Base-by-base conservation (phyloP, 164 flowering plant species). In the Litsea cubeba region DNA sequence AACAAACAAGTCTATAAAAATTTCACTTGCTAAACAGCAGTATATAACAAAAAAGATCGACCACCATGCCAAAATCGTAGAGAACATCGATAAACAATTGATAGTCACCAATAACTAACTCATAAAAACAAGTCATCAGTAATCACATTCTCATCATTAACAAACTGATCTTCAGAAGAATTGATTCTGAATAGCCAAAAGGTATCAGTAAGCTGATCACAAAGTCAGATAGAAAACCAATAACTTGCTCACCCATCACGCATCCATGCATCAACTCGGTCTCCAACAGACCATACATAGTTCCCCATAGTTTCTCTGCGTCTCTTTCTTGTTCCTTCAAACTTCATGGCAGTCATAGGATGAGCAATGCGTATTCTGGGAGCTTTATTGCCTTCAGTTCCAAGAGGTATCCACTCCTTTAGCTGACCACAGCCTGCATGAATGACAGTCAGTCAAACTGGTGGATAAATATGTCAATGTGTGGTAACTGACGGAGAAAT, bases 221-320 rank as follows among this genome's bases (percentile, higher is more conserved):
- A 40, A 40, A 40, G 46, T 40, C 46, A 40, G 46, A 40, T 40
- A 7, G 46, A 40, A 40, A 40, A 40, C 46, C 46, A 40, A 40
- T 40, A 40, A 40, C 22, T 35, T 32, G 49, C 86, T 74, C 83
- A 96, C 99, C 98, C 82, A 76, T 90, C 82, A 70, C 78, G 84
- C 22, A 91, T 79, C 91, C 86, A 91, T n/a, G 91, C 97, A 83
- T 96, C 99, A 73, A 92, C 98, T 81, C 75, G 88, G 76, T 96
- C 99, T 70, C 97, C 99, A 79, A 91, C 88, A 79, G 88, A 84
- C 97, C 97, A 96, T 70, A 73, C 46, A 85, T 84, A 79, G 71
- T 85, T 88, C 28, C 84, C 88, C 75, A 83, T 82, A 50, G 90
- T 91, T 12, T 87, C 88, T 85, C 97, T 87, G 4, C 90, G 86